Evolutionary conservation across 768 basidiomycete genomes (phyloP), one percentile per base, ranked within the genome.

Genomic region (Pleurotus ostreatus): DNA sequence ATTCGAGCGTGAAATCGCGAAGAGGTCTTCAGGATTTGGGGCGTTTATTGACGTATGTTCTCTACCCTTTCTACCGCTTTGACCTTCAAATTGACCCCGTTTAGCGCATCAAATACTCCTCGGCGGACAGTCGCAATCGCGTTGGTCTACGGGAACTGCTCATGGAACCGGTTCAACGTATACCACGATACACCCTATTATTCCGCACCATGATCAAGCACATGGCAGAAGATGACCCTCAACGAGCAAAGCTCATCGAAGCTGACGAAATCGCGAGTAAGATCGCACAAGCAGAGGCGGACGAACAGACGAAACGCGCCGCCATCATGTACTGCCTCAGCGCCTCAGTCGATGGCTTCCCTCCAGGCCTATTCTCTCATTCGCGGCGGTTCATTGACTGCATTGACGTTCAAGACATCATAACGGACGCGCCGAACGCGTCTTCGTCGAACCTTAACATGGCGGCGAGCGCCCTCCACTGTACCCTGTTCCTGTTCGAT

Each of bases 131-230:
- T 26, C 79, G 80, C 63, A 94, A 91, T 66, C 89, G 93, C 40
- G 82, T 96, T 55, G 94, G 92, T 44, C 76, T 98, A 55, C 82
- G 94, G 23, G 94, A 96, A 67, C 81, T 97, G 48, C 78, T 98
- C 18, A 96, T 96, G 86, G 95, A 98, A 62, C 95, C 95, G 13
- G 92, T 97, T 4, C 95, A 98, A 65, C 85, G 95, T 34, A 93
- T 98, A 64, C 94, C 95, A 3, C 80, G 96, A 61, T 98, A 98
- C 71, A 95, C 93, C 1, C 77, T 98, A 22, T 79, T 98, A 61
- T 92, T 96, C 70, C 88, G 92, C 57, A 90, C 81, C 4, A 98
- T 98, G 88, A 75, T 95, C 65, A 93, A 94, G 70, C 81, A 90
- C 64, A 91, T 98, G 89, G 79, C 82, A 12, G 81, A 81, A 0